phyloP scores from a whole-genome alignment of 1,139 yeast genomes.

The Schizosaccharomyces versatilis region DNA sequence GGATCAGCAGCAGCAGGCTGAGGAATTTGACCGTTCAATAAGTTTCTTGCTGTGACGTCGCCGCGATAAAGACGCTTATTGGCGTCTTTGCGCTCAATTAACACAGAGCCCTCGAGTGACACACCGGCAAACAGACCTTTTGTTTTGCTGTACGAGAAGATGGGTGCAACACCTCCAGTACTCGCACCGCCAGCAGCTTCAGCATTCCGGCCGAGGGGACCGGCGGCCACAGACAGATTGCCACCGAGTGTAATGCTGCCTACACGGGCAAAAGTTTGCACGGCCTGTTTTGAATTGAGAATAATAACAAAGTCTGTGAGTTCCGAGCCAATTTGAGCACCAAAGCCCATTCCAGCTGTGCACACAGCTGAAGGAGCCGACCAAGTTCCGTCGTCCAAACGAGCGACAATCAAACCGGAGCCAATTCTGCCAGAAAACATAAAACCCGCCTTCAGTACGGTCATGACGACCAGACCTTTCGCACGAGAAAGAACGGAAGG shows the following conservation, averaged over 20 bases:
- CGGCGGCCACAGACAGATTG: conserved; percentile 90
- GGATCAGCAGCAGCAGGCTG: conserved; percentile 89
- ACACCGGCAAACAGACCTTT: conserved; percentile 95
- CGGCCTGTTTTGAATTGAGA: conserved; percentile 67
- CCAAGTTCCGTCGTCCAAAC: conserved; percentile 84
- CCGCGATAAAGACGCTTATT: conserved; percentile 83
- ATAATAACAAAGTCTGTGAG: conserved; percentile 90
- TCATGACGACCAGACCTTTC: conserved; percentile 73
- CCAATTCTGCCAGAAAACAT: conserved; percentile 94
- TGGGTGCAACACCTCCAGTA: conserved; percentile 66
- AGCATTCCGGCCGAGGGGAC: conserved; percentile 91
- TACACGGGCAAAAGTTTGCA: conserved; percentile 76
- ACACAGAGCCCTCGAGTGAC: conserved; percentile 85
- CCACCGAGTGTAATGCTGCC: conserved; percentile 94
- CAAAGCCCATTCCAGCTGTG: conserved; percentile 77
- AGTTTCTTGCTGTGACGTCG: conserved; percentile 63
- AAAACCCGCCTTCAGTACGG: conserved; percentile 89
- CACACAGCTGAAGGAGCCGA: conserved; percentile 94
- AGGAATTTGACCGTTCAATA: conserved; percentile 66
- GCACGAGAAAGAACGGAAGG: conserved; percentile 75
- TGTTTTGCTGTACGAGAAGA: conserved; percentile 82
- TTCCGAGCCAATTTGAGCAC: conserved; percentile 93
- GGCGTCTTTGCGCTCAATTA: conserved; percentile 88
- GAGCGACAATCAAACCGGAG: conserved; percentile 82
- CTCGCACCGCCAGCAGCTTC: conserved; percentile 97